Percentiles rank a stretch among this genome's conserved stretches.
Evolutionary conservation across 1,139 yeast genomes (phyloP).

Genomic region (Saccharomyces hybrid): DNA sequence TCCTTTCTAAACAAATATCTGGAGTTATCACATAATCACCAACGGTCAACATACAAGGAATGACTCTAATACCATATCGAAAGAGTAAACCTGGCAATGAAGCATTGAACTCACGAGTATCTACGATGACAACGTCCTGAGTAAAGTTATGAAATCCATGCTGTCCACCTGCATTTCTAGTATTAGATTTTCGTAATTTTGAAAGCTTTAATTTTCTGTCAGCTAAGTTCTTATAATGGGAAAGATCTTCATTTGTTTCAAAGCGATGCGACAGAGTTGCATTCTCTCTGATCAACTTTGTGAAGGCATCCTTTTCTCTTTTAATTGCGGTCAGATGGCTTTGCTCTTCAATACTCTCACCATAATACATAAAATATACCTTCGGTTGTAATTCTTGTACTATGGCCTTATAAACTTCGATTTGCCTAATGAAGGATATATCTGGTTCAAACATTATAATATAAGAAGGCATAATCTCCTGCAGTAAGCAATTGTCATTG

Average conservation of each 20-base stretch:
- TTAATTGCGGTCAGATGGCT: slow-evolving; percentile 64
- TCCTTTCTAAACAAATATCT: slow-evolving; percentile 83
- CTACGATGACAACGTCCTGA: slow-evolving; percentile 67
- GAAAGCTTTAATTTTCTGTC: slow-evolving; percentile 30
- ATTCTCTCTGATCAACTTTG: slow-evolving; percentile 76
- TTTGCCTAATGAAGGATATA: slow-evolving; percentile 68
- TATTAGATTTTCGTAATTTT: slow-evolving; percentile 41
- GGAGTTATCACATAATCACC: slow-evolving; percentile 92
- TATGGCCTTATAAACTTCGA: slow-evolving; percentile 73
- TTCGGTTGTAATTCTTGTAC: slow-evolving; percentile 50
- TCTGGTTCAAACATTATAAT: slow-evolving; percentile 87
- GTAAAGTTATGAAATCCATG: slow-evolving; percentile 41
- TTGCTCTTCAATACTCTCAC: slow-evolving; percentile 86
- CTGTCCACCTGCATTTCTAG: slow-evolving; percentile 86
- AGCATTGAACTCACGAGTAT: slow-evolving; percentile 84
- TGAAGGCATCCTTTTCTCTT: slow-evolving; percentile 85
- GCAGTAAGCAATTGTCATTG: slow-evolving; percentile 48
- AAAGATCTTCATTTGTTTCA: slow-evolving; percentile 54
- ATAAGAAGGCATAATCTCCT: slow-evolving; percentile 67
- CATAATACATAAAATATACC: slow-evolving; percentile 81
- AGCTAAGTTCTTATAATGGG: slow-evolving; percentile 32
- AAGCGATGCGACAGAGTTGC: slow-evolving; percentile 69
- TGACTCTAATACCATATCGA: slow-evolving; percentile 64
- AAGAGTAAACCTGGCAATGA: slow-evolving; percentile 78
- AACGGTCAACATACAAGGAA: slow-evolving; percentile 82